These are phyloP conservation scores for Chaetomium globosum DNA, from an alignment of 2,329 filamentous ascomycete species.

Conservation along the genomic window DNA sequence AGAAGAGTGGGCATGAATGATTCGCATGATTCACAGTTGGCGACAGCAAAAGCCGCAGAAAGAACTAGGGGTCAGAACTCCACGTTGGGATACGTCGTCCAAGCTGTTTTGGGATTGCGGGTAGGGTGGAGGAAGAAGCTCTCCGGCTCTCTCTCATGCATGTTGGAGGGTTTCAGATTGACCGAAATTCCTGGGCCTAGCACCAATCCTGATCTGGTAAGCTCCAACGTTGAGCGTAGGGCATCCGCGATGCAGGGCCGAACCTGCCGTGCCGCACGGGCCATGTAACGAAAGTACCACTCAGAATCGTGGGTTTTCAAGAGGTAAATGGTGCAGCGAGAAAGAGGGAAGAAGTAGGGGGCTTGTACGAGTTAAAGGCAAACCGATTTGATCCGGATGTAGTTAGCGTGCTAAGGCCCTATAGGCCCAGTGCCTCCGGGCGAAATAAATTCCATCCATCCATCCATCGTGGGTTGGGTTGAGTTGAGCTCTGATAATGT, in stretches of 20 bases:
- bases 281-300: neutral
- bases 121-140: neutral
- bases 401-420: too few relatives aligned
- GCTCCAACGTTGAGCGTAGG: constrained; percentile 17
- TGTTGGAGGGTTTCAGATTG: constrained; percentile 30
- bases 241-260: constrained; percentile 26
- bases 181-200: constrained; percentile 17
- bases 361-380: too few relatives aligned
- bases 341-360: too few relatives aligned
- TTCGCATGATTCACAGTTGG: constrained; percentile 21
- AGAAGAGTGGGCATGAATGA: constrained; percentile 18
- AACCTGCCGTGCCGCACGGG: constrained; percentile 15
- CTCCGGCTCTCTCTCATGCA: constrained; percentile 10
- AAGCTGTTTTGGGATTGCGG: constrained; percentile 23
- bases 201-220: constrained; percentile 18
- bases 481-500: neutral
- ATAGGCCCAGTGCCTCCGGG: too few relatives aligned
- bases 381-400: too few relatives aligned
- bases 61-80: constrained; percentile 4
- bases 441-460: too few relatives aligned
- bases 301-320: too few relatives aligned
- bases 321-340: neutral
- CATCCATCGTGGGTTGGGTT: too few relatives aligned
- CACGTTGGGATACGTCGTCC: neutral
- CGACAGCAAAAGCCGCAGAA: constrained; percentile 4